Evolutionary conservation across 768 basidiomycete species (phyloP).

Genomic region (Aureoboletus auriporus): DNA sequence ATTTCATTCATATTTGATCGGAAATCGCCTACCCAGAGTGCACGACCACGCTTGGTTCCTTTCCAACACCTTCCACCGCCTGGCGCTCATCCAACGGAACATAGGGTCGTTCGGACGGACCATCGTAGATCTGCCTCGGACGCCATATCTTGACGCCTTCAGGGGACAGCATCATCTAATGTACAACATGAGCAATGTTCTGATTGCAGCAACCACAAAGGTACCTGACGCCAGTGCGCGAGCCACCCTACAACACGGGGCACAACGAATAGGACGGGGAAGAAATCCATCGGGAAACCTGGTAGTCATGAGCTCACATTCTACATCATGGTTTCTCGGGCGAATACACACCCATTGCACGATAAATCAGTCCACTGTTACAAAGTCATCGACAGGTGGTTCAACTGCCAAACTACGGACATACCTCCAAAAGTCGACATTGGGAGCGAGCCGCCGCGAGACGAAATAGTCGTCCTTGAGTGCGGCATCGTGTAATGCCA

Average conservation of each 20-base stretch:
- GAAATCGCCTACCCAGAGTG: slow-evolving; percentile 68
- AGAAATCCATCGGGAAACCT: slow-evolving; percentile 93
- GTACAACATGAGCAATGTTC: slow-evolving; percentile 4
- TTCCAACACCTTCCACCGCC: slow-evolving; percentile 48
- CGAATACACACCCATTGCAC: slow-evolving; percentile 71
- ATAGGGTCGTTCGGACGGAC: slow-evolving; percentile 70
- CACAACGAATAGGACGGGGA: slow-evolving; percentile 90
- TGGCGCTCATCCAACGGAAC: slow-evolving; percentile 58
- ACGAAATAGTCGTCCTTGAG: slow-evolving; percentile 91
- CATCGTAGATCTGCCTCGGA: slow-evolving; percentile 82
- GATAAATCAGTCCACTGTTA: slow-evolving; percentile 79
- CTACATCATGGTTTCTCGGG: neutral
- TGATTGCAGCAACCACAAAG: slow-evolving; percentile 4
- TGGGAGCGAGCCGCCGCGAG: slow-evolving; percentile 76
- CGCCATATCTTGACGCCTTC: slow-evolving; percentile 94
- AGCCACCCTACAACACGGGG: slow-evolving; percentile 93
- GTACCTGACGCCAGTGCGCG: slow-evolving; percentile 85
- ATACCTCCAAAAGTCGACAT: slow-evolving; percentile 83
- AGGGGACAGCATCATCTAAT: slow-evolving; percentile 85
- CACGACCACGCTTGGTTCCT: slow-evolving; percentile 57
- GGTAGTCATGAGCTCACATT: slow-evolving; percentile 1
- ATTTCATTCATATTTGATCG: neutral
- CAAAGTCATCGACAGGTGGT: neutral
- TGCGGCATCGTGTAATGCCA: slow-evolving; percentile 83
- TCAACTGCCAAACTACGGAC: neutral